A percentile compares a stretch with the other conserved stretches of the same genome.
Evolutionary conservation across 306 rosid species (phyloP).

Genomic region (Sechiopsis laciniata): DNA sequence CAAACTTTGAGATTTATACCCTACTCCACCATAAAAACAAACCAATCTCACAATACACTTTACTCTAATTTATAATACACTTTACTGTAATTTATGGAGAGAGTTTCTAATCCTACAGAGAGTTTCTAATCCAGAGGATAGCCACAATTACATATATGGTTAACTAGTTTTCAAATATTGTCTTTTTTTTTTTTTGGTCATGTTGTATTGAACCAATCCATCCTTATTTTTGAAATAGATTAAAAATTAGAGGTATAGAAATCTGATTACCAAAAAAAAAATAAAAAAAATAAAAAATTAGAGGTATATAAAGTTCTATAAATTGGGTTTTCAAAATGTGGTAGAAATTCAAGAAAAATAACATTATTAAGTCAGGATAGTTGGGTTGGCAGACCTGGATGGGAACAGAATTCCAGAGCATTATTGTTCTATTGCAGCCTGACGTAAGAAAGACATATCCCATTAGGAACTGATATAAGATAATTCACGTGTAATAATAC

Average conservation of each 20-base stretch:
- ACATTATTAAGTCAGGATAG: background rate
- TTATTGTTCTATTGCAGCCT: background rate
- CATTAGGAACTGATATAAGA: background rate
- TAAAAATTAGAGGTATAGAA: background rate
- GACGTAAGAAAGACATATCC: background rate
- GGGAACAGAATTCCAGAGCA: conserved; percentile 1
- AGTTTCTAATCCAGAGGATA: background rate
- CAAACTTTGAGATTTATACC: too few species aligned
- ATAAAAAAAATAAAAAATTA: too few species aligned
- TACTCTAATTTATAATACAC: too few species aligned
- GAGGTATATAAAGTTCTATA: too few species aligned
- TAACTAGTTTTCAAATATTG: background rate
- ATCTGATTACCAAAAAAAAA: too few species aligned
- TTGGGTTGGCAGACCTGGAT: background rate
- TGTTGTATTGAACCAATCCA: too few species aligned
- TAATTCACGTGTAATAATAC: background rate
- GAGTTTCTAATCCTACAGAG: too few species aligned
- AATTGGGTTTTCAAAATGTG: background rate
- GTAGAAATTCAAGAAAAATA: background rate
- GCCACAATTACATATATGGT: background rate
- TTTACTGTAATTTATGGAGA: too few species aligned
- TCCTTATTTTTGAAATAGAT: background rate
- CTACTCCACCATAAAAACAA: too few species aligned
- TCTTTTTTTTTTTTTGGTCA: too few species aligned
- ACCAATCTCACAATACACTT: too few species aligned